Percentiles rank a stretch among this genome's conserved stretches.
Evolutionary conservation across 179 eudicot species (phyloP).

Genomic region (Patellifolia procumbens): DNA sequence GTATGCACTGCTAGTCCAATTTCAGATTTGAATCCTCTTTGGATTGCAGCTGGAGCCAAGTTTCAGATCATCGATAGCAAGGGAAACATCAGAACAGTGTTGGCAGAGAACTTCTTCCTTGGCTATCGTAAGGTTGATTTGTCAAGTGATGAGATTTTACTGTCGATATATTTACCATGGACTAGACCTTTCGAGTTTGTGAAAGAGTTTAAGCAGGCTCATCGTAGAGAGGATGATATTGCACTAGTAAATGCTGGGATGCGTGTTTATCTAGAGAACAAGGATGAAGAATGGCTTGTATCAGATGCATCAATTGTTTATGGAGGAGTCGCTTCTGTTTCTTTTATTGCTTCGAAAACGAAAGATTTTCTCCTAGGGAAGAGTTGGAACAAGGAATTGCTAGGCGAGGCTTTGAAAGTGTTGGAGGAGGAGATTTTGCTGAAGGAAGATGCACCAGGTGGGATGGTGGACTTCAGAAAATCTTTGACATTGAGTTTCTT

Average conservation of each 20-base stretch:
- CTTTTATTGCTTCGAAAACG: conserved; percentile 64
- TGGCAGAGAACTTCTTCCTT: too few species aligned
- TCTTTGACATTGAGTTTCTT: too few species aligned
- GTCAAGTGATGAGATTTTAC: too few species aligned
- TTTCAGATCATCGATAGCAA: too few species aligned
- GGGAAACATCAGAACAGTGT: too few species aligned
- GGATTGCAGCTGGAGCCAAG: conserved; percentile 92
- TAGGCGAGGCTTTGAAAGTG: conserved; percentile 64
- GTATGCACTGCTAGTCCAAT: conserved; percentile 98
- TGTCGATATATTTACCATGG: too few species aligned
- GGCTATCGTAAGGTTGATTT: too few species aligned
- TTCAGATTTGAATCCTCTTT: conserved; percentile 95
- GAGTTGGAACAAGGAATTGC: too few species aligned
- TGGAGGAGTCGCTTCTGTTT: conserved; percentile 96
- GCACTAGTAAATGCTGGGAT: conserved; percentile 97
- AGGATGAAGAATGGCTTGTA: conserved; percentile 67
- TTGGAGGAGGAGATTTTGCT: conserved; percentile 74
- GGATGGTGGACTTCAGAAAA: too few species aligned
- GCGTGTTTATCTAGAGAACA: conserved; percentile 76
- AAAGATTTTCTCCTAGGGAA: conserved; percentile 64
- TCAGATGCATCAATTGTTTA: conserved; percentile 87
- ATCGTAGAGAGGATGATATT: conserved; percentile 97
- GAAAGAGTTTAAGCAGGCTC: too few species aligned
- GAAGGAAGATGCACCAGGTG: conserved; percentile 95
- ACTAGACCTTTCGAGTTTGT: too few species aligned